Evolutionary conservation across 139 green algal species (phyloP), one percentile per base, ranked within the genome.

Genomic region (Nannochloris sp.): DNA sequence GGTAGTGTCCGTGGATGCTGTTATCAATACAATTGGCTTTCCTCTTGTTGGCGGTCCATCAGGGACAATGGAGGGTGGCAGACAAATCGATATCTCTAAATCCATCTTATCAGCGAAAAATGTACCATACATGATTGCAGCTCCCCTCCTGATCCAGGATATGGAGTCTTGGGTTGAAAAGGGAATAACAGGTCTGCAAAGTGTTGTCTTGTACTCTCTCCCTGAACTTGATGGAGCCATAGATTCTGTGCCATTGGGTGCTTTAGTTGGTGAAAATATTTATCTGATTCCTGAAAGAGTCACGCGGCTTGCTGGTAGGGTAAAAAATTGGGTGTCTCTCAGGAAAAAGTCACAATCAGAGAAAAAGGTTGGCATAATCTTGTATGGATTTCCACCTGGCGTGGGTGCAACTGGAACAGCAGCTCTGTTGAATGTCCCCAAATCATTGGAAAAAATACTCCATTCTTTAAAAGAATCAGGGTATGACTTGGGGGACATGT

Each of bases 151-250:
- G 2, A 95, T 98, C 45, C 92, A 97, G 72, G 82, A 66, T 57
- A 40, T 66, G 60, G 26, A 59, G 14, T 56, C 36, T 12, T 96
- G 89, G 91, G 73, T 73, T 56, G 69, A 75, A 4, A 77, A 90
- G 51, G 85, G 87, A 65, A 72, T 92, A 62, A 62, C 77, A 33
- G 91, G 91, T n/a, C 81, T 97, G 36, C 91, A 97, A 78, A 89
- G 73, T 14, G 89, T 97, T 28, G 89, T 98, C 50, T 75, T 97
- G 26, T 98, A 98, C 79, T 85, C 85, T 2, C 73, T 98, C 49
- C 93, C 93, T 0, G 92, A 98, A 82, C 85, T 97, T 48, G 92
- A 97, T 64, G 92, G 92, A 6, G 89, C 93, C 17, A 92, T 97
- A 49, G 92, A 98, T 76, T 88, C 91, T 1, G 83, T 97, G 36